Evolutionary conservation across 2,329 filamentous ascomycete genomes (phyloP).

Genomic region (Aspergillus arachidicola): DNA sequence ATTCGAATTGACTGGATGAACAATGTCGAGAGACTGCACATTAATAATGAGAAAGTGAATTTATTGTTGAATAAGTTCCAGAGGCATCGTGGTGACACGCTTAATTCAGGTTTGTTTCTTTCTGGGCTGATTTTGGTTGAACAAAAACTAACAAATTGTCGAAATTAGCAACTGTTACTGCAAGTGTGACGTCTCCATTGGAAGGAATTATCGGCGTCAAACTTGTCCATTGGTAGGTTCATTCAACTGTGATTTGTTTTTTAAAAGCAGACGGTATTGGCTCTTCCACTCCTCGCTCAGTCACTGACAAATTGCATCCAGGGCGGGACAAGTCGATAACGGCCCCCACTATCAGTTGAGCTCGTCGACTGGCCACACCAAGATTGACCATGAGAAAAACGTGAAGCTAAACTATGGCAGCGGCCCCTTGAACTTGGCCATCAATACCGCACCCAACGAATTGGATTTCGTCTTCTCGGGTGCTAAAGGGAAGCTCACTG

Average conservation of each 20-base stretch:
- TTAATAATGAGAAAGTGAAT: slow-evolving; percentile 35
- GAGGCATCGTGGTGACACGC: slow-evolving; percentile 41
- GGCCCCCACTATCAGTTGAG: slow-evolving; percentile 40
- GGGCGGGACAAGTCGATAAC: slow-evolving; percentile 39
- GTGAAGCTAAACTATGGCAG: slow-evolving; percentile 35
- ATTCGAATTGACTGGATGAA: slow-evolving; percentile 46
- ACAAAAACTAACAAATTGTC: background rate
- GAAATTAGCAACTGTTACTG: slow-evolving; percentile 36
- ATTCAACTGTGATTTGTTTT: background rate
- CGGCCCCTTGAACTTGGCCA: slow-evolving; percentile 34
- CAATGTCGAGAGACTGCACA: slow-evolving; percentile 39
- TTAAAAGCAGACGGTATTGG: background rate
- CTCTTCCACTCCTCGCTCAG: background rate
- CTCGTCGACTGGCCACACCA: slow-evolving; percentile 29
- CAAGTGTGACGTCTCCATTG: slow-evolving; percentile 37
- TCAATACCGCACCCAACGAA: slow-evolving; percentile 40
- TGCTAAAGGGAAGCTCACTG: slow-evolving; percentile 34
- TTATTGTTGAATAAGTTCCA: slow-evolving; percentile 43
- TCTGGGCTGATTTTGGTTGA: background rate
- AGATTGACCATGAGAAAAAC: slow-evolving; percentile 29
- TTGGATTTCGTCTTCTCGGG: slow-evolving; percentile 33
- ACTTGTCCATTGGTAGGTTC: slow-evolving; percentile 38
- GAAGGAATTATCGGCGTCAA: slow-evolving; percentile 45
- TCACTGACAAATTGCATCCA: slow-evolving; percentile 13
- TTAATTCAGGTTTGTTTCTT: slow-evolving; percentile 37